These are phyloP conservation scores for Fusarium multiceps DNA, from an alignment of 2,329 filamentous ascomycete genomes.

Conservation along the genomic window DNA sequence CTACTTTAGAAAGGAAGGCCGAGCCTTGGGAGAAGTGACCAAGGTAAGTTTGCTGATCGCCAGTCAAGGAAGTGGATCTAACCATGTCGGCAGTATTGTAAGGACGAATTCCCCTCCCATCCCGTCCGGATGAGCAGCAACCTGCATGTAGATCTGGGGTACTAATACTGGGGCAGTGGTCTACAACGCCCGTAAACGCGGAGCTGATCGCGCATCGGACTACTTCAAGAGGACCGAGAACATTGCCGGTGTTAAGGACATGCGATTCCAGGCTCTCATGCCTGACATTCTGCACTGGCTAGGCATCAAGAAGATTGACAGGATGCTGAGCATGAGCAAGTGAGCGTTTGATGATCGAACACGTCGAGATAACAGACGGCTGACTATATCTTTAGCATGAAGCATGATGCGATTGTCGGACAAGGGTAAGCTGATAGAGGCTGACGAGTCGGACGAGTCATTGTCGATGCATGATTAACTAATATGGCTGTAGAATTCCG, in stretches of 20 bases:
- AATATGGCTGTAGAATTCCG: conserved; percentile 68
- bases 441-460: not conserved
- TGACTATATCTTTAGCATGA: conserved; percentile 72
- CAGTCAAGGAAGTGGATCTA: conserved; percentile 23
- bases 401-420: conserved; percentile 87
- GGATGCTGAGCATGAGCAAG: conserved; percentile 99
- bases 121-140: not conserved
- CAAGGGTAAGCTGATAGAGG: conserved; percentile 70
- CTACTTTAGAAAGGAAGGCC: conserved; percentile 97
- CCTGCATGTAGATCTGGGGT: conserved; percentile 21
- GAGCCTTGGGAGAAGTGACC: conserved; percentile 93
- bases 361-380: conserved; percentile 29
- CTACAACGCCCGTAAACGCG: conserved; percentile 85
- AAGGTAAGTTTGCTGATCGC: conserved; percentile 71
- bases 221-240: conserved; percentile 99
- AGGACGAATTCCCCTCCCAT: conserved; percentile 15
- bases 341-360: conserved; percentile 56
- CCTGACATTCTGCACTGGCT: conserved; percentile 98
- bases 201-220: conserved; percentile 83
- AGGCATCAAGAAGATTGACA: conserved; percentile 97
- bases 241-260: conserved; percentile 94
- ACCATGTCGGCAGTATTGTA: conserved; percentile 39
- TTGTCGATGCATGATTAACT: conserved; percentile 30
- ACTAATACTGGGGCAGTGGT: conserved; percentile 58
- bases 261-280: conserved; percentile 99